Conservation (phyloP, 2,329 filamentous ascomycete species). For the Pleurostoma richardsiae region DNA sequence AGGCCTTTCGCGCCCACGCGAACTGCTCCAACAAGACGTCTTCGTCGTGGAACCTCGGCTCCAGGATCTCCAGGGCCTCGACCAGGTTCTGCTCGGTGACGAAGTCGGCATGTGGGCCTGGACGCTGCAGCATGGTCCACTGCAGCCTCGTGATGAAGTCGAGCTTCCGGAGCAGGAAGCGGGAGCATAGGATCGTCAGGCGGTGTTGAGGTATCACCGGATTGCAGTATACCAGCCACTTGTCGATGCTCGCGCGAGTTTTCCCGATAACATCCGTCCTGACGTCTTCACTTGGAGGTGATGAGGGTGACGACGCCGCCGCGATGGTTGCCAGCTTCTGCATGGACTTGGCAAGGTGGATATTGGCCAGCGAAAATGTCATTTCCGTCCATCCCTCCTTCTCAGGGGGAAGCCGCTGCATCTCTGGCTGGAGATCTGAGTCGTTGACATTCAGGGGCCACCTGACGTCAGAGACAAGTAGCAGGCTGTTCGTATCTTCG, state of each 20-base stretch:
- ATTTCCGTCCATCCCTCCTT: conserved; percentile 52
- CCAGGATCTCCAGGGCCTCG: conserved; percentile 5
- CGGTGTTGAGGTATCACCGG: conserved; percentile 9
- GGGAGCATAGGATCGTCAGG: conserved; percentile 1
- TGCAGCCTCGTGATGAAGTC: conserved; percentile 7
- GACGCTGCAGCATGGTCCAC: conserved; percentile 5
- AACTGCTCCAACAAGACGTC: conserved; percentile 5
- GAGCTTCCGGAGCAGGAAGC: conserved; percentile 6
- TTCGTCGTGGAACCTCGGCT: not conserved
- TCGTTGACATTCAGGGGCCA: conserved; percentile 55
- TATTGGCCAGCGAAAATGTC: conserved; percentile 49
- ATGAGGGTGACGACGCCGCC: not conserved
- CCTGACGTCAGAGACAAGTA: conserved; percentile 28
- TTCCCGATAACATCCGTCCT: conserved; percentile 10
- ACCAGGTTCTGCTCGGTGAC: conserved; percentile 15
- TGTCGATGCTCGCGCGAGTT: not conserved
- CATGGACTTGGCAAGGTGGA: conserved; percentile 44
- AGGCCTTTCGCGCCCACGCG: conserved; percentile 3
- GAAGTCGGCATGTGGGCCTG: conserved; percentile 2
- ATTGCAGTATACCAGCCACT: conserved; percentile 7
- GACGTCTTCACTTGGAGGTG: conserved; percentile 13
- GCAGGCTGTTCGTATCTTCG: conserved; percentile 14
- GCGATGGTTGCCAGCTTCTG: conserved; percentile 37
- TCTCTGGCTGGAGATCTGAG: conserved; percentile 40
- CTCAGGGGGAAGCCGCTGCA: conserved; percentile 39